A percentile compares a stretch with the other conserved stretches of the same genome.
Evolutionary conservation across 2,329 filamentous ascomycete species (phyloP).

Genomic region (Ascochyta viciae-villosae): DNA sequence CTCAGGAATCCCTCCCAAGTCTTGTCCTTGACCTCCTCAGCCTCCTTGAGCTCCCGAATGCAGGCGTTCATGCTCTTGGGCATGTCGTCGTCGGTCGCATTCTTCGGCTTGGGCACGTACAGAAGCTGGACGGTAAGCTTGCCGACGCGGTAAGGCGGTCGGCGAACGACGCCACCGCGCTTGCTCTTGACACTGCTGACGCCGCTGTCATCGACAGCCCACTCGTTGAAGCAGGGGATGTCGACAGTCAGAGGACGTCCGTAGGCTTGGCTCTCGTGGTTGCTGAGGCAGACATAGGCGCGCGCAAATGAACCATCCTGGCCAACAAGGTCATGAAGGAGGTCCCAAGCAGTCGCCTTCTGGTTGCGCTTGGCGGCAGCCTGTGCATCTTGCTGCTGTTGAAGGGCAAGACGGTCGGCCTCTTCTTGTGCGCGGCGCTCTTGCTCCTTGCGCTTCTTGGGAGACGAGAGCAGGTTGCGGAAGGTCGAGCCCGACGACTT

Average conservation of each 20-base stretch:
- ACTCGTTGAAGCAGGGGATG: slow-evolving; percentile 97
- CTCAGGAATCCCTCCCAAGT: slow-evolving; percentile 89
- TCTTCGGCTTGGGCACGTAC: slow-evolving; percentile 92
- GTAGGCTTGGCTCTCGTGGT: slow-evolving; percentile 87
- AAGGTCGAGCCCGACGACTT: slow-evolving; percentile 81
- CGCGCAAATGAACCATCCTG: slow-evolving; percentile 94
- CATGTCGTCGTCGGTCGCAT: slow-evolving; percentile 90
- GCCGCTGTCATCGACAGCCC: slow-evolving; percentile 84
- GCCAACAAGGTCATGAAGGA: slow-evolving; percentile 84
- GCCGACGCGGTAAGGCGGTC: slow-evolving; percentile 94
- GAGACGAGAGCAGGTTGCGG: slow-evolving; percentile 82
- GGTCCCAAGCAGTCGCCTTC: slow-evolving; percentile 80
- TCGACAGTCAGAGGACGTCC: slow-evolving; percentile 88
- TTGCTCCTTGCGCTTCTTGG: slow-evolving; percentile 95
- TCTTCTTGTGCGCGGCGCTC: slow-evolving; percentile 85
- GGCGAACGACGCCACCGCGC: slow-evolving; percentile 73
- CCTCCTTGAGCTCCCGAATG: slow-evolving; percentile 89
- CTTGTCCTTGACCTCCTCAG: slow-evolving; percentile 78
- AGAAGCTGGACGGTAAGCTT: slow-evolving; percentile 93
- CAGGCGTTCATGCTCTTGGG: slow-evolving; percentile 99
- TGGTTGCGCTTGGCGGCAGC: slow-evolving; percentile 61
- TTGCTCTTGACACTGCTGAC: slow-evolving; percentile 95
- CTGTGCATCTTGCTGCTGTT: slow-evolving; percentile 51
- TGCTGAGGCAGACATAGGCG: slow-evolving; percentile 91
- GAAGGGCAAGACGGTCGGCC: slow-evolving; percentile 70